Conservation (phyloP, 495 filamentous ascomycete genomes). For the Letharia lupina region DNA sequence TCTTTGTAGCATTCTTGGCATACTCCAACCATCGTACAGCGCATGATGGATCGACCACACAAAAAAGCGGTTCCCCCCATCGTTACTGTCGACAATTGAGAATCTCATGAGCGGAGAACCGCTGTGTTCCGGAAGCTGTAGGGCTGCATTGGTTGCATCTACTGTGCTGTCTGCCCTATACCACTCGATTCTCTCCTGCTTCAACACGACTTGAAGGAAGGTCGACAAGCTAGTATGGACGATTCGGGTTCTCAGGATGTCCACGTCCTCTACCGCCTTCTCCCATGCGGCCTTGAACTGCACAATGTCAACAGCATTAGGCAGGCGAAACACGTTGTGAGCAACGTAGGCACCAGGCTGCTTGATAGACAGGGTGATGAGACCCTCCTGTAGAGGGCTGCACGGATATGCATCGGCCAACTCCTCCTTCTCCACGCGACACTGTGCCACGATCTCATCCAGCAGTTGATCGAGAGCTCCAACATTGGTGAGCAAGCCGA, state of each 20-base stretch:
- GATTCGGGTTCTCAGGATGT: constrained; percentile 50
- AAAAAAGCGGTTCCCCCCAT: constrained; percentile 33
- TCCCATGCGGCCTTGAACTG: constrained; percentile 50
- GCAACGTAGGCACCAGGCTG: constrained; percentile 47
- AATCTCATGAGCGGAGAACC: constrained; percentile 51
- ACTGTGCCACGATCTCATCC: constrained; percentile 39
- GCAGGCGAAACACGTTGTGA: constrained; percentile 39
- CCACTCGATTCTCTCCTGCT: constrained; percentile 42
- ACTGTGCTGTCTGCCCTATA: neutral
- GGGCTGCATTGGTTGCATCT: constrained; percentile 23
- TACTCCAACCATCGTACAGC: constrained; percentile 63
- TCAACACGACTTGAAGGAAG: constrained; percentile 49
- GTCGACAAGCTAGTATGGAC: constrained; percentile 40
- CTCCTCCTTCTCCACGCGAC: constrained; percentile 32
- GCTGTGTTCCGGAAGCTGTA: constrained; percentile 40
- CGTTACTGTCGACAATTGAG: constrained; percentile 35
- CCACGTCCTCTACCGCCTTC: constrained; percentile 36
- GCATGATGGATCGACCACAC: constrained; percentile 61
- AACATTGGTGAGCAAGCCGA: constrained; percentile 37
- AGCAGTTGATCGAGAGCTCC: constrained; percentile 29
- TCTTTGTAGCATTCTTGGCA: constrained; percentile 48
- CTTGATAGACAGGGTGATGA: constrained; percentile 53
- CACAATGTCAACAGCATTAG: constrained; percentile 35
- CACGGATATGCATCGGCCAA: constrained; percentile 57
- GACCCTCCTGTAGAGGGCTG: constrained; percentile 61